phyloP scores from a whole-genome alignment of 192 early-diverging fungal species.

The Gaertneriomyces semiglobifer region DNA sequence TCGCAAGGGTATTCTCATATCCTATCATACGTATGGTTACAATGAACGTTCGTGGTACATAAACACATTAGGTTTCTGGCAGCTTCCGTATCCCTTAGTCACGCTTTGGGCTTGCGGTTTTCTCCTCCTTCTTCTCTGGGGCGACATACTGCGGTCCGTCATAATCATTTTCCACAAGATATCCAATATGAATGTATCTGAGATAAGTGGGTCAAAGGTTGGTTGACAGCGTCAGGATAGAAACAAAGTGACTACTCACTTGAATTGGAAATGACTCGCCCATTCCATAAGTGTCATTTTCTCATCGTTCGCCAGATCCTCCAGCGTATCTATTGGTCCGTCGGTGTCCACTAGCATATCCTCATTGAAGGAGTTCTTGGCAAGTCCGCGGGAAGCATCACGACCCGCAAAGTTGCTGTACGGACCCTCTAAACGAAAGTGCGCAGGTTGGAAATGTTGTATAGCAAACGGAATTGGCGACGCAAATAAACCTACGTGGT shows the following conservation, averaged over 20 bases:
- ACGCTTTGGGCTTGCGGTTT: no score
- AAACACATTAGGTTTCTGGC: no score
- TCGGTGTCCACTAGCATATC: slow-evolving; percentile 67
- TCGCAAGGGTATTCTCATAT: no score
- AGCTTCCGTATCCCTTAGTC: no score
- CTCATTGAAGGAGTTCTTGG: slow-evolving; percentile 80
- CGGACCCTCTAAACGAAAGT: slow-evolving; percentile 62
- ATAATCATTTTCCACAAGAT: slow-evolving; percentile 16
- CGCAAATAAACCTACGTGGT: slow-evolving; percentile 55
- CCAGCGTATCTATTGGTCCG: slow-evolving; percentile 75
- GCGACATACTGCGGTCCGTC: no score
- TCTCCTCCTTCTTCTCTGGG: no score
- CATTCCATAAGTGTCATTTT: slow-evolving; percentile 72
- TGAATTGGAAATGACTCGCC: slow-evolving; percentile 72
- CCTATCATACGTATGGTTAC: no score
- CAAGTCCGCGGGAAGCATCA: slow-evolving; percentile 92
- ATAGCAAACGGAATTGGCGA: not conserved
- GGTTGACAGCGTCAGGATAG: not conserved
- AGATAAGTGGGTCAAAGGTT: not conserved
- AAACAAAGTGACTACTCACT: slow-evolving; percentile 51
- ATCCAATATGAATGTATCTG: slow-evolving; percentile 23
- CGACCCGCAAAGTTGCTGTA: slow-evolving; percentile 95
- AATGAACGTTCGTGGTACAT: no score
- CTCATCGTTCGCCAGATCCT: slow-evolving; percentile 72
- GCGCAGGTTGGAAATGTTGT: not conserved